phyloP scores from a whole-genome alignment of 768 basidiomycete genomes.

The Lentinula boryana region DNA sequence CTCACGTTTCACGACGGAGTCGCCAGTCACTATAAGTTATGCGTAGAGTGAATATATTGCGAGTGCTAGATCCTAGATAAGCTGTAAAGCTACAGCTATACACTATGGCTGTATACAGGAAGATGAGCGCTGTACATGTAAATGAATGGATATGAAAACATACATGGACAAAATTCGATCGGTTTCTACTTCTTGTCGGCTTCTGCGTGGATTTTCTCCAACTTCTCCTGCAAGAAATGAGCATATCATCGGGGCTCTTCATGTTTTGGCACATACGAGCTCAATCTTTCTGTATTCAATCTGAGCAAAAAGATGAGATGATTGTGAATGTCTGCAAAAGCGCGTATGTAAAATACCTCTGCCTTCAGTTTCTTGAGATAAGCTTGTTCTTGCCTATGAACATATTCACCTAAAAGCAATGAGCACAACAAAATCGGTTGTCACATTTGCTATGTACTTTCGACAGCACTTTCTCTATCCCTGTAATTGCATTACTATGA shows the following conservation, averaged over 20 bases:
- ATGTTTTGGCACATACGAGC: not conserved
- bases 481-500: slow-evolving; percentile 30
- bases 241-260: not conserved
- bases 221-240: slow-evolving; percentile 1
- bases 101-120: not conserved
- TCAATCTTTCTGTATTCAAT: slow-evolving; percentile 4
- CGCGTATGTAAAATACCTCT: slow-evolving; percentile 32
- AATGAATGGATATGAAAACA: not conserved
- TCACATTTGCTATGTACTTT: slow-evolving; percentile 32
- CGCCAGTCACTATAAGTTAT: not conserved
- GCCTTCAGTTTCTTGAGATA: slow-evolving; percentile 54
- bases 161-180: not conserved
- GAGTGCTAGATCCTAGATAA: not conserved
- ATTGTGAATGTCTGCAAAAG: not conserved
- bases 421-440: not conserved
- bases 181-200: not conserved
- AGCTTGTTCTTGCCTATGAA: slow-evolving; percentile 50
- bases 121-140: not conserved
- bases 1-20: not conserved
- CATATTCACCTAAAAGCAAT: slow-evolving; percentile 50
- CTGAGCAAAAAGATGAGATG: not conserved
- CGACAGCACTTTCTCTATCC: slow-evolving; percentile 70
- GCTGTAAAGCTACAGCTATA: not conserved
- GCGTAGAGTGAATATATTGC: not conserved
- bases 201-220: slow-evolving; percentile 5